Evolutionary conservation across 1,139 yeast genomes (phyloP).

Genomic region (Kurtzmaniella natalensis): DNA sequence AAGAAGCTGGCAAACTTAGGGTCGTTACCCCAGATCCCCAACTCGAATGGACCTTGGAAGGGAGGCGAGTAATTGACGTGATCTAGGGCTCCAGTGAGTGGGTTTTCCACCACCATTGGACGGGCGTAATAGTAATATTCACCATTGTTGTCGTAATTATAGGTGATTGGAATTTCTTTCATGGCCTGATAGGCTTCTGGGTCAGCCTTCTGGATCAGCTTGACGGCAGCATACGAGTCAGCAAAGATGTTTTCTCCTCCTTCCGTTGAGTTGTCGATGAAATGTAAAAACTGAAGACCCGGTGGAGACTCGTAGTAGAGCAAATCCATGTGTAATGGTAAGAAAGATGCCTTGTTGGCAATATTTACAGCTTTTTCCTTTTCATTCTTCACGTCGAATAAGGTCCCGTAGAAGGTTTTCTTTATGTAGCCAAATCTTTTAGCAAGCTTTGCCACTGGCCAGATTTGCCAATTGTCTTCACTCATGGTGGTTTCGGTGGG

Average conservation of each 20-base stretch:
- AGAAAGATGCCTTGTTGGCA: constrained; percentile 62
- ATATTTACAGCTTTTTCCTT: constrained; percentile 62
- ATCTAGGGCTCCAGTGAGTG: constrained; percentile 31
- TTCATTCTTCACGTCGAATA: constrained; percentile 64
- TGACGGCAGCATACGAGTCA: constrained; percentile 72
- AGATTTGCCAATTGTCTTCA: constrained; percentile 26
- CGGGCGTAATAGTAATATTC: constrained; percentile 63
- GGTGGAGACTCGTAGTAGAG: constrained; percentile 83
- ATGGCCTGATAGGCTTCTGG: constrained; percentile 64
- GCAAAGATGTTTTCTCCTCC: constrained; percentile 75
- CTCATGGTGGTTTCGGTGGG: constrained; percentile 17
- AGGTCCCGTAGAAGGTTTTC: constrained; percentile 68
- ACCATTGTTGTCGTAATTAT: constrained; percentile 62
- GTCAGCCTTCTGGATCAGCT: constrained; percentile 48
- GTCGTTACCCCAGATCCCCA: constrained; percentile 37
- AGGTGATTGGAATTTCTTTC: constrained; percentile 61
- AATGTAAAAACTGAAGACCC: constrained; percentile 70
- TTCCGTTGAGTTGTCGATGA: constrained; percentile 54
- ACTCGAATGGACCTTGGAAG: constrained; percentile 76
- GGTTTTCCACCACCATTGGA: constrained; percentile 63
- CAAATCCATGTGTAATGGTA: constrained; percentile 80
- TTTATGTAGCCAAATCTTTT: constrained; percentile 65
- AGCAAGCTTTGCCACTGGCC: constrained; percentile 51
- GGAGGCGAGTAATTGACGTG: constrained; percentile 80
- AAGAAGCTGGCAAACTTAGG: constrained; percentile 47